phyloP scores from a whole-genome alignment of 83 land plant genomes.

The Picea engelmannii region DNA sequence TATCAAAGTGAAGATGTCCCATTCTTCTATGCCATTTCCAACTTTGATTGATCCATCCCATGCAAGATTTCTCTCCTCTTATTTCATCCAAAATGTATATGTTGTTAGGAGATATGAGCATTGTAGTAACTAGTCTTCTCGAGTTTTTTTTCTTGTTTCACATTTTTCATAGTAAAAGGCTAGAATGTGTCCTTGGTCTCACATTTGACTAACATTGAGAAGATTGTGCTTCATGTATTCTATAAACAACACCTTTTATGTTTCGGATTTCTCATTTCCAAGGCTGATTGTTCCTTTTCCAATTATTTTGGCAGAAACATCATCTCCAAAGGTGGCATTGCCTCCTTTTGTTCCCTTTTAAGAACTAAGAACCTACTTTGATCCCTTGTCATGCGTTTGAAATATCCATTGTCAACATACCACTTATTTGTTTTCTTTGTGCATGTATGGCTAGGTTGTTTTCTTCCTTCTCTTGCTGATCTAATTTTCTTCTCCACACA shows the following conservation, averaged over 20 bases:
- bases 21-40: background rate
- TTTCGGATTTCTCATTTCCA: background rate
- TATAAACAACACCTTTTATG: background rate
- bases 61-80: too few relatives aligned
- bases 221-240: background rate
- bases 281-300: background rate
- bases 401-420: background rate
- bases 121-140: background rate
- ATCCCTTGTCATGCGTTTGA: background rate
- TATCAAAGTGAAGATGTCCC: too few relatives aligned
- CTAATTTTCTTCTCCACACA: too few relatives aligned
- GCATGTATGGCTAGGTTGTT: too few relatives aligned
- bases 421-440: background rate
- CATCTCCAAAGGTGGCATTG: too few relatives aligned
- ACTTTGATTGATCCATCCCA: background rate
- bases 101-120: too few relatives aligned
- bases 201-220: background rate
- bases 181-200: background rate
- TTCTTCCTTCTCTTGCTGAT: too few relatives aligned
- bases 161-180: background rate
- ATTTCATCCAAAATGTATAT: too few relatives aligned
- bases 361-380: background rate
- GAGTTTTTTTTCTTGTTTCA: background rate
- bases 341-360: background rate
- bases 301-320: too few relatives aligned